Evolutionary conservation across 306 rosid species (phyloP).

Genomic region (Quercus variabilis): DNA sequence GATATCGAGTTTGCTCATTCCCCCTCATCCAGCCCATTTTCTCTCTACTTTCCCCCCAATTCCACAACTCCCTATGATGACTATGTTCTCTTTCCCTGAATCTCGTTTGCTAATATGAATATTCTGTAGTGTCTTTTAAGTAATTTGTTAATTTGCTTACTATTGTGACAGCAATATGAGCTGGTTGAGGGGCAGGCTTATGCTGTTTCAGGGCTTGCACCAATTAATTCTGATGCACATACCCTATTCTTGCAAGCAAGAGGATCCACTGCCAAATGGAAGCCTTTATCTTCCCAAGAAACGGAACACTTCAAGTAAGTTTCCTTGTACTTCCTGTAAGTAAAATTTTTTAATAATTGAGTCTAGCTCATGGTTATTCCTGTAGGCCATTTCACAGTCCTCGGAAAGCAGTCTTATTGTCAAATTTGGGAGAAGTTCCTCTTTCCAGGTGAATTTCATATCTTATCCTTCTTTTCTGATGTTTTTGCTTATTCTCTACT

Average conservation of each 20-base stretch:
- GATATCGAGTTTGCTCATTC: neutral
- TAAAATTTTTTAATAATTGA: neutral
- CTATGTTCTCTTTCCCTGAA: neutral
- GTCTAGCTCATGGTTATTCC: constrained; percentile 12
- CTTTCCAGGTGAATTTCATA: constrained; percentile 54
- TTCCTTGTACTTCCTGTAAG: neutral
- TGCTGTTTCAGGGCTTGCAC: constrained; percentile 60
- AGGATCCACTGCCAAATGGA: constrained; percentile 78
- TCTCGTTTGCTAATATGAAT: neutral
- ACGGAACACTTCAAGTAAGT: constrained; percentile 54
- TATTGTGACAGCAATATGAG: constrained; percentile 57
- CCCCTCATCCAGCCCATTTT: neutral
- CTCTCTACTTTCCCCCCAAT: neutral
- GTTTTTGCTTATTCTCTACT: neutral
- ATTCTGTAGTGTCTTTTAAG: constrained; percentile 2
- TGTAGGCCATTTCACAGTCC: constrained; percentile 60
- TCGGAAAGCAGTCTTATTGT: constrained; percentile 49
- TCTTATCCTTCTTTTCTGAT: constrained; percentile 8
- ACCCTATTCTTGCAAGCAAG: constrained; percentile 61
- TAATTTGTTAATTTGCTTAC: constrained; percentile 16
- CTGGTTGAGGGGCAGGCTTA: constrained; percentile 88
- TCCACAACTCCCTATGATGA: neutral
- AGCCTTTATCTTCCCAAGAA: constrained; percentile 51
- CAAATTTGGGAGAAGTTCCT: constrained; percentile 66
- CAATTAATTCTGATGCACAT: constrained; percentile 51